Evolutionary conservation across 768 basidiomycete genomes (phyloP), one percentile per base, ranked within the genome.

Genomic region (Lactifluus piperatus): DNA sequence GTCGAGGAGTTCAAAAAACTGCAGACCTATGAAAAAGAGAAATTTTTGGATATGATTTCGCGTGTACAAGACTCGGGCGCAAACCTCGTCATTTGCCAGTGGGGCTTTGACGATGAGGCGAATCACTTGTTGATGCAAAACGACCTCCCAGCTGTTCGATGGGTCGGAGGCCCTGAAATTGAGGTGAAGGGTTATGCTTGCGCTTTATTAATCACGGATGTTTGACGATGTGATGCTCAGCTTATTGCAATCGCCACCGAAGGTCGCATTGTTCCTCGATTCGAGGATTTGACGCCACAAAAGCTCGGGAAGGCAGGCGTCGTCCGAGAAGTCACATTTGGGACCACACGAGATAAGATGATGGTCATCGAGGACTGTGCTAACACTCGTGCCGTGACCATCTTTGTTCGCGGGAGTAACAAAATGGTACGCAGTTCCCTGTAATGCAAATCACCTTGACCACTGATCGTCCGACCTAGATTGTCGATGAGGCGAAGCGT

Each of bases 31-130:
- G 97, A 99, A 76, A 89, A 89, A 75, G 85, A 90, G 70, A 99
- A 97, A 75, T 99, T 99, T 68, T 78, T 81, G 63, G 88, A 93
- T 69, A 99, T 99, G 97, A 97, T 99, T 73, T 87, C 88, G 73
- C 77, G 83, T 71, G 94, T 98, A 58, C 95, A 97, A 72, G 87
- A 95, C 67, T 89, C 94, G 16, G 97, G 97, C 37, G 95, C 97
- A 14, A 99, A 99, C 73, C 74, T 99, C 60, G 97, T 99, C 64
- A 97, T 99, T 67, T 99, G 97, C 73, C 97, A 99, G 70, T 99
- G 97, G 97, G 97, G 97, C 60, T 99, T 99, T 69, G 97, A 99
- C 70, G 97, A 99, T 68, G 97, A 99, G 74, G 97, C 97, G 45
- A 99, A 99, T 70, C 97, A 98, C 71, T 65, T 98, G 67, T 73